Conservation (phyloP, 2,329 filamentous ascomycete species). For the Ascochyta fabae region DNA sequence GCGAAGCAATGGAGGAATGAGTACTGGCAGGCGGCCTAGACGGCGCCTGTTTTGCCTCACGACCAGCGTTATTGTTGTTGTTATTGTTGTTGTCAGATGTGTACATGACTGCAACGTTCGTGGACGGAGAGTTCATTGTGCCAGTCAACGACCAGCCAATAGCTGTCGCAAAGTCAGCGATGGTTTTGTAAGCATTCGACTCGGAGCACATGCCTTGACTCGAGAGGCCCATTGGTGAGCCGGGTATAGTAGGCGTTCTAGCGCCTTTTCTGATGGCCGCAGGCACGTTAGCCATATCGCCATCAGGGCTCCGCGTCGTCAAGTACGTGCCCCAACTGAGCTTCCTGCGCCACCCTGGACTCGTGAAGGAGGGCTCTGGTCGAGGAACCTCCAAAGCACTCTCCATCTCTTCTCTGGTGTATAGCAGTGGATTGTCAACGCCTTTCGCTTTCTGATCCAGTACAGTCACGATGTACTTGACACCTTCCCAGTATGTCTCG, state of each 20-base stretch:
- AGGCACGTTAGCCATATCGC: slow-evolving; percentile 39
- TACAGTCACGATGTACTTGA: slow-evolving; percentile 84
- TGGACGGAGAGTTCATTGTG: slow-evolving; percentile 83
- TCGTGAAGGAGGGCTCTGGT: slow-evolving; percentile 57
- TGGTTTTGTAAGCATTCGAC: neutral
- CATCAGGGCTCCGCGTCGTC: slow-evolving; percentile 40
- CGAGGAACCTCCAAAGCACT: slow-evolving; percentile 65
- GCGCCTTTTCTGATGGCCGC: slow-evolving; percentile 41
- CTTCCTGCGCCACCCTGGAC: slow-evolving; percentile 59
- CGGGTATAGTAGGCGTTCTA: slow-evolving; percentile 40
- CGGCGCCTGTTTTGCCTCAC: slow-evolving; percentile 28
- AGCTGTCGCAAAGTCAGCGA: slow-evolving; percentile 48
- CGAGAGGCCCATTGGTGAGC: slow-evolving; percentile 57
- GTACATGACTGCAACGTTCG: slow-evolving; percentile 82
- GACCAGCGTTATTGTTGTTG: neutral
- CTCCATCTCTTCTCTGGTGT: slow-evolving; percentile 77
- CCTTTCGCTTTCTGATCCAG: slow-evolving; percentile 88
- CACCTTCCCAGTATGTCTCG: slow-evolving; percentile 85
- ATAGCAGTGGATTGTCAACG: slow-evolving; percentile 75
- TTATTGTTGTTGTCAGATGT: slow-evolving; percentile 57
- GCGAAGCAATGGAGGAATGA: slow-evolving; percentile 40
- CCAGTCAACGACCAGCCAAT: slow-evolving; percentile 90
- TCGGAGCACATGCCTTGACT: slow-evolving; percentile 54
- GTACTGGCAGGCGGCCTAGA: slow-evolving; percentile 30
- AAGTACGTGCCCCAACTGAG: slow-evolving; percentile 53